Evolutionary conservation across 2,329 filamentous ascomycete genomes (phyloP).

Genomic region (Trichoderma citrinoviride): DNA sequence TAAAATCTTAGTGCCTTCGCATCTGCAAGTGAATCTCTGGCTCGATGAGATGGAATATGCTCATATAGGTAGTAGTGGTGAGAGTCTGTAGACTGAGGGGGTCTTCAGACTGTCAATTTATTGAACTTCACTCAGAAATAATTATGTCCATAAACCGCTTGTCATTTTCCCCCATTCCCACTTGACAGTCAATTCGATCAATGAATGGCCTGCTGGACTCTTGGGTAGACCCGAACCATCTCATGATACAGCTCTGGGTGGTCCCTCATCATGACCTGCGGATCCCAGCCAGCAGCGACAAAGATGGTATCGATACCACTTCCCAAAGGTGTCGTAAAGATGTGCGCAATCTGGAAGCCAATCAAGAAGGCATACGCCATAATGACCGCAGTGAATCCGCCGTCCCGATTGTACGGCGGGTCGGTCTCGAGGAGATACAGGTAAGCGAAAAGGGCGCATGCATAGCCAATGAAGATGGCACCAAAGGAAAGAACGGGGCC

Average conservation of each 20-base stretch:
- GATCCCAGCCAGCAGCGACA: conserved; percentile 69
- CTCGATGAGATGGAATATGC: too few species aligned
- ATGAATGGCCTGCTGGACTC: conserved; percentile 73
- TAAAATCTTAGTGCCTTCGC: too few species aligned
- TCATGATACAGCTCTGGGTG: conserved; percentile 78
- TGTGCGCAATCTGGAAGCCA: conserved; percentile 82
- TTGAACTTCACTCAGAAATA: neutral
- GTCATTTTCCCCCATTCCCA: neutral
- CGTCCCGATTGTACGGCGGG: conserved; percentile 70
- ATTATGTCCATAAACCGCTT: neutral
- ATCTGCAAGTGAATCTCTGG: too few species aligned
- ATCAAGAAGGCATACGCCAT: conserved; percentile 86
- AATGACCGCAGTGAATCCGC: conserved; percentile 71
- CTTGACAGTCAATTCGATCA: neutral
- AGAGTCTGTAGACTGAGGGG: too few species aligned
- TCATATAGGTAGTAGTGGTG: too few species aligned
- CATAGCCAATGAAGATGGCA: conserved; percentile 77
- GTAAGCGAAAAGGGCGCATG: conserved; percentile 77
- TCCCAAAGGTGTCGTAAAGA: conserved; percentile 84
- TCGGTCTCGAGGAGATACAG: conserved; percentile 81
- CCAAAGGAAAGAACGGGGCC: conserved; percentile 74
- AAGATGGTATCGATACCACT: conserved; percentile 93
- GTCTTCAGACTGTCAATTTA: too few species aligned
- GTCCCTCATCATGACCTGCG: conserved; percentile 71
- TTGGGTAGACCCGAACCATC: conserved; percentile 79